Evolutionary conservation across 805 yeast genomes (phyloP), one percentile per base, ranked within the genome.

Genomic region (Cyberlindnera petersonii): DNA sequence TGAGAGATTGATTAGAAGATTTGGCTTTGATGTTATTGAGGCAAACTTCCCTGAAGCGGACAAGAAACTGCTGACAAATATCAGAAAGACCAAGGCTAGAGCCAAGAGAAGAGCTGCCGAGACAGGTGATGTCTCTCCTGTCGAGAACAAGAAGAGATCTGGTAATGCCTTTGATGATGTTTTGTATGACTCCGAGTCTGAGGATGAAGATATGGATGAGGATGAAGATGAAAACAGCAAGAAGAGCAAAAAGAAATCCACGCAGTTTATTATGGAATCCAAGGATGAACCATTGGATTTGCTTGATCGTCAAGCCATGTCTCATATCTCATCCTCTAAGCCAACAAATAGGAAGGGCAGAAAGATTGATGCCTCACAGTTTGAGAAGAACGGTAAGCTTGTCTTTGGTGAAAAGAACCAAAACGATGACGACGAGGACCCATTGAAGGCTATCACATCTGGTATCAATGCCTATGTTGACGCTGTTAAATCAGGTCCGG

Each of bases 91-190:
- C 10, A 82, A 83, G 60, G 87, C 83, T 47, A 79, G 97, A 61
- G 85, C 85, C 29, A 82, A 83, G 69, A 79, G 86, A 63, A 84
- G 81, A 69, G 74, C 73, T 53, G 66, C 62, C 20, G 70, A 68
- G 49, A 67, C 56, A 14, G 72, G 61, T 13, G 50, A 44, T 53
- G 65, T 61, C 19, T 70, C 37, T 35, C 11, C 41, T 10, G 33
- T 29, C 28, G 50, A 44, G 31, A 42, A 55, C 24, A 49, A 56
- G 29, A 66, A 67, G 37, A 75, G 74, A 52, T 84, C 77, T 55
- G 77, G 81, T 61, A 86, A 95, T 42, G 97, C 95, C 26, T 87
- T 85, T 53, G 98, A 93, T 55, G 93, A 85, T 59, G 97, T 95
- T 0, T 67, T 93, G 31, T 86, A 91, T 62, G 85, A 77, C 24